A percentile compares a stretch with the other conserved stretches of the same genome.
Evolutionary conservation across 768 basidiomycete genomes (phyloP).

Genomic region (Epithele typhae): DNA sequence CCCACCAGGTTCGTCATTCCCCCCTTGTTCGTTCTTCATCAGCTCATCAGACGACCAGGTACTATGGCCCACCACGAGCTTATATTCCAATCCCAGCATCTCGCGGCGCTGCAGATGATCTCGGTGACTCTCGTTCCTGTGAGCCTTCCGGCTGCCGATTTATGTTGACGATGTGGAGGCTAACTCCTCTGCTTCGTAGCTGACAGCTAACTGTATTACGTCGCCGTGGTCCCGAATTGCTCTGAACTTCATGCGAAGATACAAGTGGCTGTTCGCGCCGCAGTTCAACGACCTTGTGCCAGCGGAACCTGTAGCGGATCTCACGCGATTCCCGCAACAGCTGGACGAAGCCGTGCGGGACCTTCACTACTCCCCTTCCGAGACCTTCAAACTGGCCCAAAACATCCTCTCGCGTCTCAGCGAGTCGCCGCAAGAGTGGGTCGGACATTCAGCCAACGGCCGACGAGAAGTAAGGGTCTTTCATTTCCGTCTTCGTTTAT

Average conservation of each 20-base stretch:
- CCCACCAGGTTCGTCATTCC: background rate
- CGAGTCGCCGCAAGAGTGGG: conserved; percentile 1
- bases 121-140: conserved; percentile 32
- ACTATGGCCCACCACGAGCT: conserved; percentile 41
- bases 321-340: conserved; percentile 42
- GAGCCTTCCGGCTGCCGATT: background rate
- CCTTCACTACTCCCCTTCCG: conserved; percentile 34
- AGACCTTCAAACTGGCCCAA: conserved; percentile 40
- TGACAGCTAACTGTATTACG: conserved; percentile 46
- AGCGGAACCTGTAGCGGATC: conserved; percentile 51
- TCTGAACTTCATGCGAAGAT: conserved; percentile 59
- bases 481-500: too few relatives aligned
- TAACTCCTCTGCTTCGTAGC: conserved; percentile 28
- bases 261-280: conserved; percentile 72
- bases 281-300: conserved; percentile 51
- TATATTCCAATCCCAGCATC: conserved; percentile 43
- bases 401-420: conserved; percentile 28
- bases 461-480: conserved; percentile 12
- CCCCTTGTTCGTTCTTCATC: background rate
- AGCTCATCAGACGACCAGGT: conserved; percentile 24
- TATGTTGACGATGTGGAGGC: too few relatives aligned
- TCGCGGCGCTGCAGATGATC: conserved; percentile 56
- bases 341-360: conserved; percentile 35
- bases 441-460: conserved; percentile 10
- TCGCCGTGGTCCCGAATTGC: conserved; percentile 36